phyloP scores from a whole-genome alignment of 208 protist species.

The Trypanosoma cruzi region DNA sequence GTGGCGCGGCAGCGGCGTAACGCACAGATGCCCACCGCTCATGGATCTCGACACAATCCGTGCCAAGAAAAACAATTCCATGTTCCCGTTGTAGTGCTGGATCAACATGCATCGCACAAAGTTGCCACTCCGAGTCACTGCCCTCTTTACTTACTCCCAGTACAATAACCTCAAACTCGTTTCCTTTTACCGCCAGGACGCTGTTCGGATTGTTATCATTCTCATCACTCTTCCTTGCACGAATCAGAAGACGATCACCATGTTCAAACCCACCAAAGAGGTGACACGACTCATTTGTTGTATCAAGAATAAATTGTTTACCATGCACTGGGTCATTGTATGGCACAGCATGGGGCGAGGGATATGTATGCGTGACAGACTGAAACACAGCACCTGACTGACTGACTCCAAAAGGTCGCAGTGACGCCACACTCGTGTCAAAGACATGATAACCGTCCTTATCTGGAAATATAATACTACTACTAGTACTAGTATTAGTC shows the following conservation, averaged over 20 bases:
- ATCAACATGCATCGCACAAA: slow-evolving; percentile 58
- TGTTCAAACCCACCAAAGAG: slow-evolving; percentile 69
- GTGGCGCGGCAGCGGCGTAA: slow-evolving; percentile 31
- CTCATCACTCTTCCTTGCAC: slow-evolving; percentile 23
- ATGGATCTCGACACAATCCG: slow-evolving; percentile 60
- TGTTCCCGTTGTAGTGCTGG: slow-evolving; percentile 31
- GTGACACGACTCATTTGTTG: slow-evolving; percentile 51
- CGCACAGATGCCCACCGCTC: slow-evolving; percentile 38
- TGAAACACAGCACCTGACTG: slow-evolving; percentile 53
- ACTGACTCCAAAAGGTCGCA: slow-evolving; percentile 57
- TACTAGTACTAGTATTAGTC: background rate
- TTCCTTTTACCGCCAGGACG: slow-evolving; percentile 1
- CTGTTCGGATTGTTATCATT: slow-evolving; percentile 14
- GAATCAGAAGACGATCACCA: slow-evolving; percentile 62
- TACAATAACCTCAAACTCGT: slow-evolving; percentile 53
- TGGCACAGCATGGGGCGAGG: slow-evolving; percentile 49
- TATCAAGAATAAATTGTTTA: slow-evolving; percentile 53
- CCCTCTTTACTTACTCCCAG: slow-evolving; percentile 65
- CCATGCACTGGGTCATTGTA: slow-evolving; percentile 52
- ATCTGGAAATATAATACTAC: slow-evolving; percentile 68
- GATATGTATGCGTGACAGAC: slow-evolving; percentile 35
- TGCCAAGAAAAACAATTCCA: slow-evolving; percentile 67
- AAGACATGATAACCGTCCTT: slow-evolving; percentile 79
- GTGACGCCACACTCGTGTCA: slow-evolving; percentile 45
- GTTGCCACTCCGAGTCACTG: slow-evolving; percentile 52